Evolutionary conservation across 352 stramenopile species (phyloP), one percentile per base, ranked within the genome.

Genomic region (Globisporangium alternatum): DNA sequence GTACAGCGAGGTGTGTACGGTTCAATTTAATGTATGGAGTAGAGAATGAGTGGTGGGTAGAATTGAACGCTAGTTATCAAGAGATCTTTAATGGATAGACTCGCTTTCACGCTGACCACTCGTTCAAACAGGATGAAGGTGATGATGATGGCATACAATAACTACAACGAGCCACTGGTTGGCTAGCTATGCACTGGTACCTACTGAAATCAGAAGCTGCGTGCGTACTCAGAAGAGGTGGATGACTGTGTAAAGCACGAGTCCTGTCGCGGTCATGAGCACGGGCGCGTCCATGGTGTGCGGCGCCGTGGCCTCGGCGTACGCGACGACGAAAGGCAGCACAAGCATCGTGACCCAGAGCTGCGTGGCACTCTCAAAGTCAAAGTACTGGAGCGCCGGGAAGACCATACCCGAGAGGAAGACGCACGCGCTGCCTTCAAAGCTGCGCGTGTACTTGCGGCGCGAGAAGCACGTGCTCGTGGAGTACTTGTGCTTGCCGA

Each of bases 231-330:
- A 91, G 64, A 93, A 75, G 53, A 89, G 66, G 60, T 89, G 79
- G 64, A 89, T 93, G 73, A 94, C 80, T 22, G 75, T 76, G 75
- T 91, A 94, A 31, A 96, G 76, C 70, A 94, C 81, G 51, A 86
- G 70, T 3, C 87, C 87, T 19, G 80, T 85, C n/a, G 78, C 84
- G 39, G 72, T 76, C 87, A 96, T 96, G 58, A 96, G 76, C 61
- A 94, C 87, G 2, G 87, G 87, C 43, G 87, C 83, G 67, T 96
- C 87, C 85, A 96, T 94, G 41, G 87, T 94, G 56, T 96, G 87
- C 12, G 87, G 87, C 17, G 87, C 81, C 43, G 85, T 96, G 52
- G 87, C 87, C 53, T 96, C 87, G 6, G 85, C 87, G 62, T 94
- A 96, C 1, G 87, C 87, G 37, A 80, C 83, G 22, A 89, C 81